Evolutionary conservation across 805 yeast genomes (phyloP), one percentile per base, ranked within the genome.

Genomic region (Candida namnaoensis): DNA sequence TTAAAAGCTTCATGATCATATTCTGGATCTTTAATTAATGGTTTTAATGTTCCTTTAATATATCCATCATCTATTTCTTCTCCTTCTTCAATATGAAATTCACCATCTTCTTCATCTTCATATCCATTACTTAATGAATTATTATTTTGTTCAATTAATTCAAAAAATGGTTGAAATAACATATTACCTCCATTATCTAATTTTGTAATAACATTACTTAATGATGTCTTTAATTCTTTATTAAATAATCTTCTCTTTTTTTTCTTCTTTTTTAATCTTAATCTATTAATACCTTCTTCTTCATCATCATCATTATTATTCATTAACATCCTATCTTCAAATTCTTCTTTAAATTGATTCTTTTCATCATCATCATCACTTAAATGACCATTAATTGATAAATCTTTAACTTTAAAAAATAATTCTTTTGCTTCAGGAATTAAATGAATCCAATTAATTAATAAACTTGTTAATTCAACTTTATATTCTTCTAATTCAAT

Each of bases 391-490:
- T 38, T 30, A 30, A 5, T 12, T 30, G 32, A 12, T 9, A 12
- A 30, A 12, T 30, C 10, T 45, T 63, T 65, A 26, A 66, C 48
- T 41, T 46, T 50, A 46, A 76, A 77, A 48, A 74, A 81, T 5
- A 82, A 51, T 36, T 69, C 72, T 46, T 80, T 67, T 0, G 88
- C 88, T 40, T 78, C 85, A 0, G 82, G 80, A 1, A 78, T 47
- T 3, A 64, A 64, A 5, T 82, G 80, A 32, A 82, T 73, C 86
- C 87, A 81, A 42, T 72, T 74, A 47, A 82, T 68, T 38, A 82
- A 59, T 32, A 82, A 61, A 8, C 76, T 69, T 49, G 79, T 82
- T 23, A 82, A 54, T 48, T 80, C 87, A 41, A 76, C 68, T 8
- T 69, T 62, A 52, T 76, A 80, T 46, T 80, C 84, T 32, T 63